These are phyloP conservation scores for Mycena crocata DNA, from an alignment of 768 basidiomycete species.

Conservation along the genomic window DNA sequence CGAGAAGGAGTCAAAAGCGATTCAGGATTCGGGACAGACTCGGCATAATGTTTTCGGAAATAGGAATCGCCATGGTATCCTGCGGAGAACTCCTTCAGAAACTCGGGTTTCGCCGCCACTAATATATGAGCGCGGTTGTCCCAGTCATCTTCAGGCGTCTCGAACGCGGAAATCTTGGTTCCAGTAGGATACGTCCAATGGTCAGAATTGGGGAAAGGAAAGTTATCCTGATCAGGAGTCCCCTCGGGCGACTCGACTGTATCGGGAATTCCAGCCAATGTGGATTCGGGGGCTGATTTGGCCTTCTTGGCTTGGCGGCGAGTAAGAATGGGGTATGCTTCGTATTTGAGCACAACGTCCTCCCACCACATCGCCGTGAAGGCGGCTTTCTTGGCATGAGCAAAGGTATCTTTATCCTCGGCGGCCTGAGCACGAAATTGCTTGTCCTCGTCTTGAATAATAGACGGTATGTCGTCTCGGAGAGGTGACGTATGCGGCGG, in stretches of 20 bases:
- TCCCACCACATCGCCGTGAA: conserved; percentile 3
- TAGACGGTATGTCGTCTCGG: background rate
- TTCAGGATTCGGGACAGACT: background rate
- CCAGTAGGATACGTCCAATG: conserved; percentile 11
- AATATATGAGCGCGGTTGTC: background rate
- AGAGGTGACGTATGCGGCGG: background rate
- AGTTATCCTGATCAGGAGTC: background rate
- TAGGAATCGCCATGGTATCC: background rate
- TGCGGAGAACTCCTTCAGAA: background rate
- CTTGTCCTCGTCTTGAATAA: background rate
- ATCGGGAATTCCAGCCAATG: background rate
- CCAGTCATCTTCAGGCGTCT: background rate
- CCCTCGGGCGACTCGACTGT: too few relatives aligned
- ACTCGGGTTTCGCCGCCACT: background rate
- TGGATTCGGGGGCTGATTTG: background rate
- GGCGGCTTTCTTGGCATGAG: background rate
- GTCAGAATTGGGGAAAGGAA: background rate
- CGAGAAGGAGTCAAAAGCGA: conserved; percentile 8
- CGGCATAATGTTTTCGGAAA: background rate
- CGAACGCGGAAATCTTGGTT: background rate
- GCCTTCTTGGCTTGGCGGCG: background rate
- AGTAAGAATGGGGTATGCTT: background rate
- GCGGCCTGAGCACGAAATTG: background rate
- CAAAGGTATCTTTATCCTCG: background rate
- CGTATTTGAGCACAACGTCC: background rate